Percentiles rank a stretch among this genome's conserved stretches.
phyloP scores from a whole-genome alignment of 1,284 basidiomycete genomes.

The Irpex sp. region DNA sequence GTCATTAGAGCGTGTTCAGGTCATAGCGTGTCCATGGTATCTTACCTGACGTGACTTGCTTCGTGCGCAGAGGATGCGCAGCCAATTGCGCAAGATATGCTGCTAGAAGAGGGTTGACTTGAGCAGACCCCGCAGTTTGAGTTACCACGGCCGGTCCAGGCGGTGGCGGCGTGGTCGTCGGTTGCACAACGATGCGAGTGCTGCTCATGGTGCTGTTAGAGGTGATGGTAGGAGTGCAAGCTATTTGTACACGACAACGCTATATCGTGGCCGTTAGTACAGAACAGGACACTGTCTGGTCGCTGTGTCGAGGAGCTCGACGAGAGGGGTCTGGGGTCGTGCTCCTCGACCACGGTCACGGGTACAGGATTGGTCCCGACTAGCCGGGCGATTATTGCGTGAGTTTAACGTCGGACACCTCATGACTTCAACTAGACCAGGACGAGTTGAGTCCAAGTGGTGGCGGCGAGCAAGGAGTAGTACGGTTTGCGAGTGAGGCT shows the following conservation, averaged over 20 bases:
- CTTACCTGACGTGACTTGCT: constrained; percentile 66
- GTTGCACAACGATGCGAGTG: not conserved
- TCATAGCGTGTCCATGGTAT: not conserved
- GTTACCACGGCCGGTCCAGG: not conserved
- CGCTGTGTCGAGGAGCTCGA: not conserved
- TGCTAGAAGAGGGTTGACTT: constrained; percentile 52
- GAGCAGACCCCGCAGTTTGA: constrained; percentile 22
- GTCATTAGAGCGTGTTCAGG: too few relatives aligned
- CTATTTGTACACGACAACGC: not conserved
- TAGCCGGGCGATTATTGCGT: not conserved
- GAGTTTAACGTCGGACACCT: not conserved
- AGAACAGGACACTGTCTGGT: not conserved
- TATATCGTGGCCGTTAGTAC: not conserved
- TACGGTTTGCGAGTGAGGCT: not conserved
- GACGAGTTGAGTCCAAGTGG: too few relatives aligned
- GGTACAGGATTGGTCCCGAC: not conserved
- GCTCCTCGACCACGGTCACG: constrained; percentile 1
- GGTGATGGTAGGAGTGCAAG: not conserved
- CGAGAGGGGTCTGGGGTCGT: not conserved
- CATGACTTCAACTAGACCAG: too few relatives aligned
- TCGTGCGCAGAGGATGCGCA: constrained; percentile 68
- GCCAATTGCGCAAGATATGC: constrained; percentile 63
- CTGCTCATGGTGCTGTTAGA: constrained; percentile 1
- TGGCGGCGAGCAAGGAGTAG: not conserved
- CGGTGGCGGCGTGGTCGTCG: not conserved